A percentile compares a stretch with the other conserved stretches of the same genome.
Conservation (phyloP, 148 eudicot species). For the Silene conica region DNA sequence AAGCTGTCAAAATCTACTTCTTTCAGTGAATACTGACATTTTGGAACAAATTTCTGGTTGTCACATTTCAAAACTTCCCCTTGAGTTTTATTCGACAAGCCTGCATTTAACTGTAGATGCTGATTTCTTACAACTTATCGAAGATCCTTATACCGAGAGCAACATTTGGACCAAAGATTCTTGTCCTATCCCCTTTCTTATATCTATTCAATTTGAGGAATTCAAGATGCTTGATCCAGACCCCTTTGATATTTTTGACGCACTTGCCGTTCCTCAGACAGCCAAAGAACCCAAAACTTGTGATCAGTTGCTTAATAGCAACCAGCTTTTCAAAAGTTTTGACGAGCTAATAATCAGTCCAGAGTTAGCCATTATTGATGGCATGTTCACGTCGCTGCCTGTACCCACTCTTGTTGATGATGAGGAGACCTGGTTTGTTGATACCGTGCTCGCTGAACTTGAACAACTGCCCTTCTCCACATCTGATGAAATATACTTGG, state of each 20-base stretch:
- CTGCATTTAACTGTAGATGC: slow-evolving; percentile 32
- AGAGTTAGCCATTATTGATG: slow-evolving; percentile 68
- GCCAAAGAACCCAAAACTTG: slow-evolving; percentile 35
- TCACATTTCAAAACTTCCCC: slow-evolving; percentile 28
- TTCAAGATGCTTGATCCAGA: slow-evolving; percentile 41
- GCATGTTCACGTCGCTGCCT: slow-evolving; percentile 67
- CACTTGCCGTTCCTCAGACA: slow-evolving; percentile 27
- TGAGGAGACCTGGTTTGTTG: slow-evolving; percentile 40
- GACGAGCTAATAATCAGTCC: slow-evolving; percentile 55
- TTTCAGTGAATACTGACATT: slow-evolving; percentile 44
- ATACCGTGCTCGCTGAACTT: slow-evolving; percentile 35
- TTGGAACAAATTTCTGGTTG: slow-evolving; percentile 38
- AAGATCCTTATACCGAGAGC: slow-evolving; percentile 34
- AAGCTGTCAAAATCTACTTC: slow-evolving; percentile 41
- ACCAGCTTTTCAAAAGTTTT: slow-evolving; percentile 41
- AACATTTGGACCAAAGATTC: slow-evolving; percentile 25
- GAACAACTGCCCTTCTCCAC: slow-evolving; percentile 54
- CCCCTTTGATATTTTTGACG: slow-evolving; percentile 34
- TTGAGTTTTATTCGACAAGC: slow-evolving; percentile 27
- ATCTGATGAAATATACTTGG: slow-evolving; percentile 83
- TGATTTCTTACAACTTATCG: slow-evolving; percentile 41
- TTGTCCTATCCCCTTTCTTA: slow-evolving; percentile 8
- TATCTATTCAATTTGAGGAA: slow-evolving; percentile 53
- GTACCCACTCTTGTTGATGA: slow-evolving; percentile 56
- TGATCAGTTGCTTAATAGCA: slow-evolving; percentile 38